phyloP scores from a whole-genome alignment of 2,329 filamentous ascomycete genomes.

The Ophiosphaerella korrae region DNA sequence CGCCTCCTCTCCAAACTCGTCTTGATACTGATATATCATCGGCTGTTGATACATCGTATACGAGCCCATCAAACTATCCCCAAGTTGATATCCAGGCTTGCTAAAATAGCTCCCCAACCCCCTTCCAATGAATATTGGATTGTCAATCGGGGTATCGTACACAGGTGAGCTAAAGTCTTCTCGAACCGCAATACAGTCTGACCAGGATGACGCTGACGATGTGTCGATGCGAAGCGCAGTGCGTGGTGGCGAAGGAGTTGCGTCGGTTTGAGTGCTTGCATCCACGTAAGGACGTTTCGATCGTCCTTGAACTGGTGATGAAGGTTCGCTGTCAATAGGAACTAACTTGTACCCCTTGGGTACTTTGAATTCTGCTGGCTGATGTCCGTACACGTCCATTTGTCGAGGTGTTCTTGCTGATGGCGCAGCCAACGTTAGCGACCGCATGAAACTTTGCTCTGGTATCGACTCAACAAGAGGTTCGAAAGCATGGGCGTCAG shows the following conservation, averaged over 20 bases:
- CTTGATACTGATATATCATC: conserved; percentile 18
- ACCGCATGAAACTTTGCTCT: neutral
- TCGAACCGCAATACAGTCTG: conserved; percentile 14
- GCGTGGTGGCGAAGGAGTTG: conserved; percentile 7
- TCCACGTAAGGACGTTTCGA: conserved; percentile 21
- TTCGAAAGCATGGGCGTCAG: neutral
- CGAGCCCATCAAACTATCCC: conserved; percentile 33
- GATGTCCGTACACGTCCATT: too few relatives aligned
- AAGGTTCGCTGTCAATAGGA: neutral
- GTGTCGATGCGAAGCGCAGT: conserved; percentile 21
- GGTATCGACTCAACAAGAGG: neutral
- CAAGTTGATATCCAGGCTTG: conserved; percentile 40
- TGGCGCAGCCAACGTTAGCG: too few relatives aligned
- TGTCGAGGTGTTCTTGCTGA: too few relatives aligned
- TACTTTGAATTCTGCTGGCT: neutral
- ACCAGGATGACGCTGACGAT: conserved; percentile 4
- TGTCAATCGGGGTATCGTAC: conserved; percentile 8
- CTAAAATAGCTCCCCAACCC: conserved; percentile 39
- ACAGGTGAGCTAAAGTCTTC: conserved; percentile 22
- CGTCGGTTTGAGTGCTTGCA: conserved; percentile 32
- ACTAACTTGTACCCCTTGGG: conserved; percentile 1
- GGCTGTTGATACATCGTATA: conserved; percentile 22
- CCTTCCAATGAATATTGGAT: conserved; percentile 37
- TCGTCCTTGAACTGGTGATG: neutral
- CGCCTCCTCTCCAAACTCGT: conserved; percentile 26